Evolutionary conservation across 2,329 filamentous ascomycete species (phyloP), one percentile per base, ranked within the genome.

Genomic region (Acephala macrosclerotiorum): DNA sequence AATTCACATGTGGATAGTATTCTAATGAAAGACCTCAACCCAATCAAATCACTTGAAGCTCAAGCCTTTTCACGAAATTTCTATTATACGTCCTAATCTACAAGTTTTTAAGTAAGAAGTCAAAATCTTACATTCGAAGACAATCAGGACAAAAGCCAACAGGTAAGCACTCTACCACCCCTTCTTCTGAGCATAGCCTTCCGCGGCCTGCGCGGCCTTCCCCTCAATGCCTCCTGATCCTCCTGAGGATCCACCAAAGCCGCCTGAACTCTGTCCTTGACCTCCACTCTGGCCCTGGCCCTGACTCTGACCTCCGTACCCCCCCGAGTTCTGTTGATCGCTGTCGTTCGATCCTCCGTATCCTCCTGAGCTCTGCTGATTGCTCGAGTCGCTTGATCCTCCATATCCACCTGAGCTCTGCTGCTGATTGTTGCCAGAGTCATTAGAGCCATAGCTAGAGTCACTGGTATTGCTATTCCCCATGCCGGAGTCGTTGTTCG

Each of bases 191-290:
- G 58, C 59, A 42, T 56, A 63, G 3, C 62, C 59, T 25, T 67
- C 62, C 18, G 56, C 66, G 58, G 66, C 66, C 45, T 63, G 63
- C 42, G 65, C 63, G 25, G 65, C 26, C 40, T 63, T 36, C 29
- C 33, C 40, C 35, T 57, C 56, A 18, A 55, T 56, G 3, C 59
- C 66, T 57, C 56, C 60, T 4, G 61, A 64, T 35, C 58, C 58
- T 18, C 59, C 55, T 7, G 59, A 63, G 9, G 25, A 33, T 33
- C 49, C 49, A 2, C 26, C 49, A 26, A 16, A 29, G 4, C 49
- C 49, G 4, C 49, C 49, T 12, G 25, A 26, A n/a, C 26, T 53
- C 14, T 33, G 49, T 6, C 6, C 12, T 12, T 57, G 33, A 6
- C 60, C 60, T 29, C 36, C 26, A 12, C 45, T n/a, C 18, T 40